Evolutionary conservation across 805 yeast genomes (phyloP), one percentile per base, ranked within the genome.

Genomic region (Saturnispora quitensis): DNA sequence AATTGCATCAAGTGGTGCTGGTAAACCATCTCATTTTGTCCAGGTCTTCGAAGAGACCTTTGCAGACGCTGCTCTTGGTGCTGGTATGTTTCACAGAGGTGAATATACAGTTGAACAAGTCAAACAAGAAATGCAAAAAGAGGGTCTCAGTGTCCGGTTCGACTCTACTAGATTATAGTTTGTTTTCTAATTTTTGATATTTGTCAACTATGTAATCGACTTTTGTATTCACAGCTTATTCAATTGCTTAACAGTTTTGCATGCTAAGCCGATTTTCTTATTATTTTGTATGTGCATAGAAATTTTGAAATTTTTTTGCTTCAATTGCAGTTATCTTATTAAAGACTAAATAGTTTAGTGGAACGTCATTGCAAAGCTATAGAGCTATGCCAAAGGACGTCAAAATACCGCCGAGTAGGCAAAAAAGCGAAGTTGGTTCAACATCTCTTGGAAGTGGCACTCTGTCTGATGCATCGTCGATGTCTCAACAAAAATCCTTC

Each of bases 1-100:
- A 2, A 93, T 93, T 66, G 98, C 99, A 0, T 89, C 97, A 6
- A 84, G 95, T 55, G 99, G 99, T 51, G 99, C 99, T 5, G 99
- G 99, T 48, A 79, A 72, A 22, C 99, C 99, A 1, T 77, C 73
- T 47, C 98, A 93, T 69, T 93, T 93, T 65, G 81, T 80, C 56
- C 89, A 93, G 57, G 99, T 88, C 2, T 93, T 93, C 63, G 74
- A 73, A 45, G 73, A 83, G 44, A 89, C 97, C 15, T 74, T 77
- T 5, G 84, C 93, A 1, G 99, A 93, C 70, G 99, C 99, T 43
- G 98, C 99, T 17, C 75, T 93, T 40, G 99, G 99, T 38, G 99
- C 99, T 4, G 99, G 99, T 43, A 85, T 93, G 84, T 93, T 93
- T 74, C 99, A 93, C 72, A 77, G 99, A 65, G 90, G 87, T 22